Evolutionary conservation across 2,329 filamentous ascomycete genomes (phyloP), one percentile per base, ranked within the genome.

Genomic region (Botrytis aclada): DNA sequence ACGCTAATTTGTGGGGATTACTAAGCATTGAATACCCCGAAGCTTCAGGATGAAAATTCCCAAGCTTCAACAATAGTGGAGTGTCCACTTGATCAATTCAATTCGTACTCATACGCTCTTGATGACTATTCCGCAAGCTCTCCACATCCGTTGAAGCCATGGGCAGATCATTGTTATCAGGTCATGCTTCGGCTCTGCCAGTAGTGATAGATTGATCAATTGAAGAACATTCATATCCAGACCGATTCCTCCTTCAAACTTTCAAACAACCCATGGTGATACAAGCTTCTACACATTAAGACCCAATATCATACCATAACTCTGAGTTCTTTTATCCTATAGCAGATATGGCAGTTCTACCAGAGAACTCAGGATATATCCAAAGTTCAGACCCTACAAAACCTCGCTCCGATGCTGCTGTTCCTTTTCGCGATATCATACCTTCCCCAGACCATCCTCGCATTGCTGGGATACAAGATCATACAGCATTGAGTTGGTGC

Each of bases 361-460:
- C 77, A 22, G 54, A 74, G 29, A 74, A 75, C 25, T 78, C 77
- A 1, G 78, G 78, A 70, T 79, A 78, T 54, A 74, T 79, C 8
- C 76, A 76, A 69, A 64, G 70, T 41, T 76, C 63, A 61, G 78
- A 79, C 71, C 78, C 77, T 39, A 75, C 75, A 20, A 77, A 75
- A 39, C 78, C 78, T 22, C 77, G 77, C 32, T 78, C 77, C 12
- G 77, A 77, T 54, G 78, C 78, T 39, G 77, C 78, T 29, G 76
- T 78, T 18, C 78, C 78, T n/a, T 80, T 76, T 69, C 76, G 77
- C 73, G 75, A 77, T 64, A 77, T 78, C 45, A 76, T 79, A 66
- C 77, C 76, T 34, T 71, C 72, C 43, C 73, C 77, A 58, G 66
- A 75, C 14, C 78, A 77, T 70, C 77, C 75, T 71, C 75, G 76